phyloP scores from a whole-genome alignment of 805 yeast genomes.

The Tetrapisispora nanseiensis region DNA sequence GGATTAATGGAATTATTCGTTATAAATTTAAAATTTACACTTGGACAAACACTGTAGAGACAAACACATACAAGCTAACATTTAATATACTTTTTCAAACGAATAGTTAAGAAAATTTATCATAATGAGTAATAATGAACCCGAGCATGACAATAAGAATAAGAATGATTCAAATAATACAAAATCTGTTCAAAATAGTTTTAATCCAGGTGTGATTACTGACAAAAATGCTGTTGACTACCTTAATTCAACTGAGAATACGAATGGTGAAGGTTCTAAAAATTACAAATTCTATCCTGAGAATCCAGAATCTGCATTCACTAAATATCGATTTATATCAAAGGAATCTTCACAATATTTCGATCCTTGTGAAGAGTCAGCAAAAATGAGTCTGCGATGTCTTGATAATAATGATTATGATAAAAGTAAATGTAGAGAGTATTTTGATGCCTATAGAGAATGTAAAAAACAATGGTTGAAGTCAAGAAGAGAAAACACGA shows the following conservation, averaged over 20 bases:
- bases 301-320: conserved; percentile 63
- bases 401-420: conserved; percentile 69
- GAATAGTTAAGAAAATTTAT: too few species aligned
- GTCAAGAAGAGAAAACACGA: conserved; percentile 30
- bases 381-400: conserved; percentile 80
- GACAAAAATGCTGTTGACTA: background rate
- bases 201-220: background rate
- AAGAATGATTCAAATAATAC: background rate
- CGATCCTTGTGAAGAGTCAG: conserved; percentile 87
- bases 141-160: background rate
- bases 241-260: too few species aligned
- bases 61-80: too few species aligned
- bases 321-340: conserved; percentile 55
- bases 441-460: conserved; percentile 87
- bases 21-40: too few species aligned
- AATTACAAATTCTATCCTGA: conserved; percentile 52
- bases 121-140: background rate
- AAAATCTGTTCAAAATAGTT: background rate
- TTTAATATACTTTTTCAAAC: too few species aligned
- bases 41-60: too few species aligned
- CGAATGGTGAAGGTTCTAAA: background rate
- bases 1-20: too few species aligned
- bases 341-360: conserved; percentile 78
- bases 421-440: conserved; percentile 60
- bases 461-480: conserved; percentile 71